phyloP scores from a whole-genome alignment of 2,329 filamentous ascomycete genomes.

The Hawksworthiomyces lignivorus region DNA sequence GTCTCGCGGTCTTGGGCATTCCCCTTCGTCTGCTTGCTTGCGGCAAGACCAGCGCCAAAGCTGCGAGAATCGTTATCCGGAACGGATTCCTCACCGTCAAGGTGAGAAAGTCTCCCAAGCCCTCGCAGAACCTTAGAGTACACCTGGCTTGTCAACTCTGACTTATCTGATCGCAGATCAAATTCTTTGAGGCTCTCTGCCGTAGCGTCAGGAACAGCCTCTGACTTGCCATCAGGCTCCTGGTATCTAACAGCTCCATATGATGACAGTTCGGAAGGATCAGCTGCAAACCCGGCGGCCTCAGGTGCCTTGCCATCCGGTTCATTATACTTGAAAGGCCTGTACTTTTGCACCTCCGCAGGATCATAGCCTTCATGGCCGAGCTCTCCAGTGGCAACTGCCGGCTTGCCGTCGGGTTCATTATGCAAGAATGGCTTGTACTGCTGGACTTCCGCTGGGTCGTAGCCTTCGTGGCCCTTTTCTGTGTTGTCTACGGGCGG shows the following conservation, averaged over 20 bases:
- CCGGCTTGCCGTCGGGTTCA: constrained; percentile 17
- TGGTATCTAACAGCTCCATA: constrained; percentile 23
- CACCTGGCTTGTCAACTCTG: constrained; percentile 21
- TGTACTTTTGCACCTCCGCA: constrained; percentile 14
- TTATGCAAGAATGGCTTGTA: constrained; percentile 18
- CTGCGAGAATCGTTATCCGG: background rate
- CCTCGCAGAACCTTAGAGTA: constrained; percentile 18
- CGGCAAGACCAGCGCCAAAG: background rate
- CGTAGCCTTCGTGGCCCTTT: constrained; percentile 7
- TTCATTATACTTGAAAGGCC: constrained; percentile 16
- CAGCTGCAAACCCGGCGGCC: constrained; percentile 13
- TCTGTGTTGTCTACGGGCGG: constrained; percentile 18
- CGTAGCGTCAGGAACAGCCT: constrained; percentile 21
- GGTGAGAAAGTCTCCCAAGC: constrained; percentile 6
- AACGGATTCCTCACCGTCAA: background rate
- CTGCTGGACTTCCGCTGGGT: constrained; percentile 10
- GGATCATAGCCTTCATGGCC: constrained; percentile 12
- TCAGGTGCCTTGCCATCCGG: constrained; percentile 18
- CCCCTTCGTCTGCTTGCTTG: constrained; percentile 1
- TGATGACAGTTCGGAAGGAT: constrained; percentile 9
- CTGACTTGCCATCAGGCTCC: constrained; percentile 16
- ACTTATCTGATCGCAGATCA: constrained; percentile 19
- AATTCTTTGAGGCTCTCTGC: constrained; percentile 29
- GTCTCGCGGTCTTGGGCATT: constrained; percentile 17
- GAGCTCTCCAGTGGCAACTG: background rate